phyloP scores from a whole-genome alignment of 2,329 filamentous ascomycete genomes.

The Pseudogymnoascus sp. region DNA sequence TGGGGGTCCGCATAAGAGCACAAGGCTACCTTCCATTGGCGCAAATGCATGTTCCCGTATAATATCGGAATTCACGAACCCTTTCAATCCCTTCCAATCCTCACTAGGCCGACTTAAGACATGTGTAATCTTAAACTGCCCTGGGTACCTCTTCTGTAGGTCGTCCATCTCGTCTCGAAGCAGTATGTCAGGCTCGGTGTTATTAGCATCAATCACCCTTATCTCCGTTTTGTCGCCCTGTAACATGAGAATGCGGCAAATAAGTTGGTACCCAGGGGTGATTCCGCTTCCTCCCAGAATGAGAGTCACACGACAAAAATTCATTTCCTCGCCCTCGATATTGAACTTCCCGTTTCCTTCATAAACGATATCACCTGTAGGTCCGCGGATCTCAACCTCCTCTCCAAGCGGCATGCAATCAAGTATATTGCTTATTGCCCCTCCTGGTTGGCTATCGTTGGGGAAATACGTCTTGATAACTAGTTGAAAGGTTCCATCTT shows the following conservation, averaged over 20 bases:
- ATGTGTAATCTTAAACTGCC: constrained; percentile 38
- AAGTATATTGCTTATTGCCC: constrained; percentile 45
- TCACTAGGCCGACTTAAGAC: constrained; percentile 38
- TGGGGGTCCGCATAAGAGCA: constrained; percentile 42
- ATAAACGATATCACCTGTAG: constrained; percentile 43
- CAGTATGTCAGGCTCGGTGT: constrained; percentile 39
- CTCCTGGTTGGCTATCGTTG: constrained; percentile 38
- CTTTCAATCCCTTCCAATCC: constrained; percentile 38
- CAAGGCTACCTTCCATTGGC: constrained; percentile 31
- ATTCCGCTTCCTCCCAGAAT: constrained; percentile 43
- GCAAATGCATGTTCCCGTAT: constrained; percentile 35
- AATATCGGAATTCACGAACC: constrained; percentile 35
- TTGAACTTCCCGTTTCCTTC: constrained; percentile 37
- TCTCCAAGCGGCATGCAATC: constrained; percentile 41
- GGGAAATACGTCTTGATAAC: constrained; percentile 46
- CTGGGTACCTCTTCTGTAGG: constrained; percentile 31
- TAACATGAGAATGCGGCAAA: constrained; percentile 34
- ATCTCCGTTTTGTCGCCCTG: constrained; percentile 32
- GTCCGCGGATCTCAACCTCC: constrained; percentile 43
- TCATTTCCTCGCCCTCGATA: constrained; percentile 34
- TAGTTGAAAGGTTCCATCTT: constrained; percentile 39
- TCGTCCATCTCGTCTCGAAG: constrained; percentile 35
- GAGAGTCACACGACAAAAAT: constrained; percentile 38
- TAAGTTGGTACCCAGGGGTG: constrained; percentile 43
- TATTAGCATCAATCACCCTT: constrained; percentile 40